Evolutionary conservation across 2,329 filamentous ascomycete genomes (phyloP).

Genomic region (Celoporthe dispersa): DNA sequence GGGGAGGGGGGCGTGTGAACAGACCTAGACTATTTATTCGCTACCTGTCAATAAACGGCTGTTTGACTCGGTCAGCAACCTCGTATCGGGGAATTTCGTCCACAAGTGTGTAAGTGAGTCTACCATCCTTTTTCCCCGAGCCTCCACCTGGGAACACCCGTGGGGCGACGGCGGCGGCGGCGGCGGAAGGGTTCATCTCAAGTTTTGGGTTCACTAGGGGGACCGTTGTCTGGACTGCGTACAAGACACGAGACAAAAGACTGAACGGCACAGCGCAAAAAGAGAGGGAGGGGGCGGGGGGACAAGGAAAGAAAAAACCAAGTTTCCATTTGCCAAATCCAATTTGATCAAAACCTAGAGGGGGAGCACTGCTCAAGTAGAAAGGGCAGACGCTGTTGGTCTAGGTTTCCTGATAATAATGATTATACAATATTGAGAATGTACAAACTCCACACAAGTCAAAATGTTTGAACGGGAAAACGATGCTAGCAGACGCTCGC

Average conservation of each 20-base stretch:
- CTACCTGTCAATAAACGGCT: neutral
- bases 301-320: neutral
- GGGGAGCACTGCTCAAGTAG: slow-evolving; percentile 15
- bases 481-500: slow-evolving; percentile 28
- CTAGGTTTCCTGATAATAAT: slow-evolving; percentile 34
- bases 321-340: neutral
- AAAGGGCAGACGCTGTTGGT: slow-evolving; percentile 20
- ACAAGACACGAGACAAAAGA: neutral
- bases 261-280: neutral
- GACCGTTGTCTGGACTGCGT: neutral
- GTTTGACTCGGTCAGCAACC: slow-evolving; percentile 2
- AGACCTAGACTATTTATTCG: neutral
- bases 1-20: neutral
- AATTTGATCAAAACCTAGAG: neutral
- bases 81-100: neutral
- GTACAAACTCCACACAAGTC: slow-evolving; percentile 38
- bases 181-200: slow-evolving; percentile 4
- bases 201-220: neutral
- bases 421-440: slow-evolving; percentile 47
- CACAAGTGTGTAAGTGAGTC: neutral
- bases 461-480: slow-evolving; percentile 24
- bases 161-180: no score
- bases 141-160: neutral
- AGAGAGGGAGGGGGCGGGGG: neutral
- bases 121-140: neutral